Conservation (phyloP, 371 early-diverging fungal genomes). For the Syncephalastrum racemosum region DNA sequence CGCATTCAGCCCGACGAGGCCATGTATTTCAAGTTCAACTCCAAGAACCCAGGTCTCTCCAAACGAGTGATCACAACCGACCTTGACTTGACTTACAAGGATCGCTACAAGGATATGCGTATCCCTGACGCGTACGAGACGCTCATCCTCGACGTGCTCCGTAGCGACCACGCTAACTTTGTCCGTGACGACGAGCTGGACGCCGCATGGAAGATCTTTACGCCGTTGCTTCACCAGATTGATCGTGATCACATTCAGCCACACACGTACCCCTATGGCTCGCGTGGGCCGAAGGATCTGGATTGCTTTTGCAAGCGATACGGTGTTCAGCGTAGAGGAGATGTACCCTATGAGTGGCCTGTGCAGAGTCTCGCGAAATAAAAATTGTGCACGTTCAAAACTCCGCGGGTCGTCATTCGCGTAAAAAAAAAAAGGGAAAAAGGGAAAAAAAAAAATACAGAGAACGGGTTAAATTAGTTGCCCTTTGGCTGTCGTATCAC, state of each 20-base stretch:
- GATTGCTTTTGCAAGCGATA: constrained; percentile 71
- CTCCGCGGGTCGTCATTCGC: too few species aligned
- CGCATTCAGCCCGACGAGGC: constrained; percentile 96
- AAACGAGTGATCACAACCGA: constrained; percentile 78
- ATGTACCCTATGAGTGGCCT: constrained; percentile 25
- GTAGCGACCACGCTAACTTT: constrained; percentile 95
- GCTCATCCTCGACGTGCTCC: constrained; percentile 86
- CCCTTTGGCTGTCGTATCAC: too few species aligned
- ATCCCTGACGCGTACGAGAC: constrained; percentile 98
- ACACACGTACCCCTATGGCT: constrained; percentile 80
- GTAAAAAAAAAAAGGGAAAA: too few species aligned
- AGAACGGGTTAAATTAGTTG: too few species aligned
- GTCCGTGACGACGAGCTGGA: constrained; percentile 96
- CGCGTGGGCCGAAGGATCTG: constrained; percentile 83
- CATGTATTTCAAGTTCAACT: constrained; percentile 96
- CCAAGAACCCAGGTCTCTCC: constrained; percentile 87
- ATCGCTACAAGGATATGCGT: constrained; percentile 77
- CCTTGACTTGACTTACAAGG: constrained; percentile 88
- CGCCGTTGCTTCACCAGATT: constrained; percentile 90
- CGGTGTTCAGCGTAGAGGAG: constrained; percentile 52
- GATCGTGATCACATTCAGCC: constrained; percentile 71
- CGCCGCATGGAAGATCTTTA: constrained; percentile 97
- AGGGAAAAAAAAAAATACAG: too few species aligned
- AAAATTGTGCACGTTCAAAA: neutral
- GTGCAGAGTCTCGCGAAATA: constrained; percentile 20